phyloP scores from a whole-genome alignment of 1,139 yeast genomes.

The Suhomyces bribrorum region DNA sequence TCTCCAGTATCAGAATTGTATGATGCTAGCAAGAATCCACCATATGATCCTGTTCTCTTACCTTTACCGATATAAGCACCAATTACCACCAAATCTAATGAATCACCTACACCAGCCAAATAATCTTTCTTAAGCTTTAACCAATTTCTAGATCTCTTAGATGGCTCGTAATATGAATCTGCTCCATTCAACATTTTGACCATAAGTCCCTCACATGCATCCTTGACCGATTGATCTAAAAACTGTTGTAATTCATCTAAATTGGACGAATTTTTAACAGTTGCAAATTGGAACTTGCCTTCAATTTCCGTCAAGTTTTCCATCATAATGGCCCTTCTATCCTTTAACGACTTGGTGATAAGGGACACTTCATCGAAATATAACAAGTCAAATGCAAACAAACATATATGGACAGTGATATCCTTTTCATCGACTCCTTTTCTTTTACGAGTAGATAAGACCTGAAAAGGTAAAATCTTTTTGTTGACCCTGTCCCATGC shows the following conservation, averaged over 20 bases:
- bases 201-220: constrained; percentile 95
- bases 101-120: constrained; percentile 91
- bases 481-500: constrained; percentile 85
- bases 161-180: constrained; percentile 89
- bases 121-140: constrained; percentile 92
- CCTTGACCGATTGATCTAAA: constrained; percentile 85
- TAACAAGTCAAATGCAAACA: constrained; percentile 87
- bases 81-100: constrained; percentile 86
- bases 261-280: constrained; percentile 67
- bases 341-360: constrained; percentile 65
- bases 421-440: constrained; percentile 88
- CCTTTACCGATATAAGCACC: constrained; percentile 96
- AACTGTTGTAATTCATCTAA: constrained; percentile 82
- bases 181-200: constrained; percentile 81
- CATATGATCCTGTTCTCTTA: constrained; percentile 91
- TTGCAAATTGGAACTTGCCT: constrained; percentile 85
- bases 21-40: constrained; percentile 89
- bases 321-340: constrained; percentile 64
- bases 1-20: constrained; percentile 90
- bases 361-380: constrained; percentile 71
- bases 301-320: constrained; percentile 59
- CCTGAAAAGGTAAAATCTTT: constrained; percentile 89
- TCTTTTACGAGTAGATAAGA: constrained; percentile 87
- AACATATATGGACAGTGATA: constrained; percentile 85
- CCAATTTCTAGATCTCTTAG: constrained; percentile 95